Conservation (phyloP, 768 basidiomycete species). For the Holtermanniella nyarrowii region DNA sequence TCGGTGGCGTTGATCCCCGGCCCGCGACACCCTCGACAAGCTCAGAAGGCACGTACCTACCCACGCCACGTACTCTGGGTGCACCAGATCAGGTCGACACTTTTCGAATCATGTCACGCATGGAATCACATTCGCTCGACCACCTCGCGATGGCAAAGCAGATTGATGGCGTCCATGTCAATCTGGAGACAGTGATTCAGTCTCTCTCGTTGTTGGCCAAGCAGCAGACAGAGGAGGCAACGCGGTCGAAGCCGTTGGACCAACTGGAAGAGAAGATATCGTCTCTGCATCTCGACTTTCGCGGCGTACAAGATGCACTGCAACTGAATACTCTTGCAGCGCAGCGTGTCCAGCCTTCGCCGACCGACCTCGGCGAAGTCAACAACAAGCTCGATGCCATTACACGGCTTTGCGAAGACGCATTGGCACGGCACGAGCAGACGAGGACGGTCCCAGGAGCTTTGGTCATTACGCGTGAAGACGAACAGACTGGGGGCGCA, state of each 20-base stretch:
- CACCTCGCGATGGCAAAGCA: conserved; percentile 15
- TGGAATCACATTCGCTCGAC: conserved; percentile 20
- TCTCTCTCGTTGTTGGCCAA: conserved; percentile 10
- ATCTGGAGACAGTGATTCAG: conserved; percentile 14
- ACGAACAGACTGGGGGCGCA: conserved; percentile 25
- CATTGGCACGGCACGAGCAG: conserved; percentile 10
- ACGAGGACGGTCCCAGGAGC: neutral
- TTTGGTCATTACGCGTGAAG: conserved; percentile 6
- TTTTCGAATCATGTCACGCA: conserved; percentile 18
- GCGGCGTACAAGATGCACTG: conserved; percentile 27
- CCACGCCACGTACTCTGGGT: conserved; percentile 3
- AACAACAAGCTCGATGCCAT: conserved; percentile 31
- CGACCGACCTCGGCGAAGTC: conserved; percentile 11
- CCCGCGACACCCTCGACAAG: neutral
- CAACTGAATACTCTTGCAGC: conserved; percentile 19
- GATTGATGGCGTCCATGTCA: conserved; percentile 18
- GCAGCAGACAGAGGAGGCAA: neutral
- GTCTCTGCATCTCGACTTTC: conserved; percentile 24
- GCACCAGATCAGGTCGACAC: conserved; percentile 6
- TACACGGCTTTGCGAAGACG: conserved; percentile 23
- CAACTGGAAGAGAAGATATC: conserved; percentile 18
- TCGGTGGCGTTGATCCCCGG: conserved; percentile 8
- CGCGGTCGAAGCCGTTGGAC: neutral
- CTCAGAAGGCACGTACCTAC: neutral
- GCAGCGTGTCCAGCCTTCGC: neutral